phyloP scores from a whole-genome alignment of 306 rosid species.

The Lotus japonicus region DNA sequence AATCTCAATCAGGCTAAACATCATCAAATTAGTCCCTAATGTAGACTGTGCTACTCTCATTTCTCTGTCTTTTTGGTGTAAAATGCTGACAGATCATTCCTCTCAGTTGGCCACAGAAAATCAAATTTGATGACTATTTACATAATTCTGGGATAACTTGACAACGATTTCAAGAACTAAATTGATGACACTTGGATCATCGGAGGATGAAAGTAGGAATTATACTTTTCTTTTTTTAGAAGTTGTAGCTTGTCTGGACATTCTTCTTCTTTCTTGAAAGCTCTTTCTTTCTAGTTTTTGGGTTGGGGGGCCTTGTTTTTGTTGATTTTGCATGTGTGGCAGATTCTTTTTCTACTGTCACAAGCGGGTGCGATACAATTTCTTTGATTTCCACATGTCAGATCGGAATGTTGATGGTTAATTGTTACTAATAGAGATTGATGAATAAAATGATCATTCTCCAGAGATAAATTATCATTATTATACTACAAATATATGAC shows the following conservation, averaged over 20 bases:
- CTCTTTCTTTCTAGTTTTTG: background rate
- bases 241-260: background rate
- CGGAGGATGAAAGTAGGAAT: background rate
- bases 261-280: background rate
- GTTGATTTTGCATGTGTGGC: background rate
- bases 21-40: background rate
- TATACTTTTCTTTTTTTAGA: background rate
- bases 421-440: background rate
- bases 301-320: background rate
- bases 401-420: background rate
- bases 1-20: background rate
- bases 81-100: too few relatives aligned
- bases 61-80: too few relatives aligned
- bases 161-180: background rate
- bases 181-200: background rate
- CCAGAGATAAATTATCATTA: background rate
- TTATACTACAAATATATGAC: conserved; percentile 8
- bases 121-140: background rate
- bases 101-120: background rate
- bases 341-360: background rate
- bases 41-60: background rate
- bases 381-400: background rate
- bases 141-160: background rate
- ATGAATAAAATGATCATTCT: conserved; percentile 7
- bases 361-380: background rate